phyloP scores from a whole-genome alignment of 306 rosid genomes.

The Citrullus amarus region DNA sequence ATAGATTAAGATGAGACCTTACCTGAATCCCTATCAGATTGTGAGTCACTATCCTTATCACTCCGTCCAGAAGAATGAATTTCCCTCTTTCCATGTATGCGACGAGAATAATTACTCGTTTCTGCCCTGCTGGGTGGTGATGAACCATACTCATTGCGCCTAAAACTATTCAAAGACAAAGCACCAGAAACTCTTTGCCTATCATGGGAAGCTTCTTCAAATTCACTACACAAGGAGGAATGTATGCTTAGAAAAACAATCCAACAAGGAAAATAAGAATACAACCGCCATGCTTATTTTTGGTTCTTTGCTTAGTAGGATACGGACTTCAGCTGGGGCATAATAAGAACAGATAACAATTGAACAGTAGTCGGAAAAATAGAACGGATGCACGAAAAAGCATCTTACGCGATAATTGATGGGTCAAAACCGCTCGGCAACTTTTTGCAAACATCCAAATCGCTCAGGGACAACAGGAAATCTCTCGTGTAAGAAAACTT shows the following conservation, averaged over 20 bases:
- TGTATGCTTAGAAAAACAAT: not conserved
- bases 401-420: slow-evolving; percentile 55
- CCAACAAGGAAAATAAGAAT: not conserved
- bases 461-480: slow-evolving; percentile 64
- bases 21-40: slow-evolving; percentile 83
- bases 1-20: slow-evolving; percentile 19
- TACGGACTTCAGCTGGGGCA: not conserved
- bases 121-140: slow-evolving; percentile 89
- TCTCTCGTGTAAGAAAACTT: slow-evolving; percentile 56
- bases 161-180: slow-evolving; percentile 43
- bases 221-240: slow-evolving; percentile 40
- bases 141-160: slow-evolving; percentile 57
- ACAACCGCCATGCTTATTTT: not conserved
- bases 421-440: slow-evolving; percentile 69
- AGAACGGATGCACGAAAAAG: not conserved
- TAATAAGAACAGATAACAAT: not conserved
- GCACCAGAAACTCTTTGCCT: slow-evolving; percentile 58
- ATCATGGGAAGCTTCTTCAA: slow-evolving; percentile 56
- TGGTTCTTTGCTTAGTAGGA: not conserved
- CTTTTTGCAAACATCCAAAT: slow-evolving; percentile 63
- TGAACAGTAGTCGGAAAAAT: not conserved
- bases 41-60: slow-evolving; percentile 75
- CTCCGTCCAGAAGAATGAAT: slow-evolving; percentile 63
- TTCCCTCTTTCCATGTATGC: slow-evolving; percentile 77
- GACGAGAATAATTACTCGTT: slow-evolving; percentile 39